Percentiles rank a stretch among this genome's conserved stretches.
These are phyloP conservation scores for Paulownia fortunei DNA, from an alignment of 257 asterid genomes.

Conservation along the genomic window DNA sequence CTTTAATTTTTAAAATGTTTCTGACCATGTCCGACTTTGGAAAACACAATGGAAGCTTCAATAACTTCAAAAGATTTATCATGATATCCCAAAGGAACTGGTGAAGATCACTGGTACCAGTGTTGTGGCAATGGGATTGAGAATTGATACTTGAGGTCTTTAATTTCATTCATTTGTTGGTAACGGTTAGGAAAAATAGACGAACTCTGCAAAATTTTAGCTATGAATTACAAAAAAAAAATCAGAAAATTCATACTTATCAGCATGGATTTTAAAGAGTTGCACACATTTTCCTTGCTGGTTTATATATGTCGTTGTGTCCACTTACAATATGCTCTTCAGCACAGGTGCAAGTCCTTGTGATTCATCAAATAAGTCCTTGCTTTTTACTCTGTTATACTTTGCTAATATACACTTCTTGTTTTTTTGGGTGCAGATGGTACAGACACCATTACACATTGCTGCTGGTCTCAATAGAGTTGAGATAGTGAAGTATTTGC, in stretches of 20 bases:
- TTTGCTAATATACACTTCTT: not conserved
- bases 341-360: not conserved
- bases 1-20: not conserved
- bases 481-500: slow-evolving; percentile 42
- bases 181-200: not conserved
- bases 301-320: not conserved
- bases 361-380: not conserved
- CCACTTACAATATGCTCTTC: not conserved
- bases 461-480: slow-evolving; percentile 41
- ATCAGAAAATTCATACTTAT: not conserved
- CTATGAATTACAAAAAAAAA: not conserved
- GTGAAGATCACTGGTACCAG: not conserved
- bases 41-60: not conserved
- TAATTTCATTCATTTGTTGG: not conserved
- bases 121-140: not conserved
- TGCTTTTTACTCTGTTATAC: not conserved
- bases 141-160: not conserved
- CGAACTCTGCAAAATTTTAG: not conserved
- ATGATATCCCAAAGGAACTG: not conserved
- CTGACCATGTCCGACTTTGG: not conserved
- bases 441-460: slow-evolving; percentile 50
- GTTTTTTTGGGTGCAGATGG: slow-evolving; percentile 34
- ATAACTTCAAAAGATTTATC: too few relatives aligned
- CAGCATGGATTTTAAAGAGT: not conserved
- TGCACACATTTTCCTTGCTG: not conserved